These are phyloP conservation scores for Aphanocladium album DNA, from an alignment of 2,329 filamentous ascomycete species.

Conservation along the genomic window DNA sequence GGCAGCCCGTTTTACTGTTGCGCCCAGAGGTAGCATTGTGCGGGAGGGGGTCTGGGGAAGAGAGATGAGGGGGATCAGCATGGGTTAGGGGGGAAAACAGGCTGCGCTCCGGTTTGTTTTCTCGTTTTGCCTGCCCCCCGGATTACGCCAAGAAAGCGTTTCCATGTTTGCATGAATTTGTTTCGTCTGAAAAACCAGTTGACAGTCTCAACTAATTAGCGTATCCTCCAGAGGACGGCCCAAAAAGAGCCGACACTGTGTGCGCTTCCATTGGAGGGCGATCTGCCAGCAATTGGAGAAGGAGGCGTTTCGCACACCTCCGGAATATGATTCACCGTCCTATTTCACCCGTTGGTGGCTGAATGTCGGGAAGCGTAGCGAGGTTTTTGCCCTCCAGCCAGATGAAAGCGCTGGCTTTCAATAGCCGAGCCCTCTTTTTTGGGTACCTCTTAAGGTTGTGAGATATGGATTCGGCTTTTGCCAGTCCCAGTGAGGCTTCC, in stretches of 20 bases:
- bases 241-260: neutral
- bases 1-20: neutral
- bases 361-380: neutral
- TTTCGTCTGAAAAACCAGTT: neutral
- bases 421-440: slow-evolving; percentile 4
- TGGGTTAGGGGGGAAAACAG: neutral
- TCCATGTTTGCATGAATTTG: neutral
- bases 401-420: neutral
- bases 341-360: slow-evolving; percentile 7
- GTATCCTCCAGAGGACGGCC: neutral
- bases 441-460: neutral
- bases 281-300: neutral
- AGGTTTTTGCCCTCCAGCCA: too few species aligned
- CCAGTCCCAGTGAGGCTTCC: neutral
- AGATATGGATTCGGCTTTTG: slow-evolving; percentile 8
- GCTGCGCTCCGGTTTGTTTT: slow-evolving; percentile 3
- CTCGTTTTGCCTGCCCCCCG: neutral
- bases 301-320: neutral
- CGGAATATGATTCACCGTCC: neutral
- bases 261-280: neutral
- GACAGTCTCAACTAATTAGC: neutral
- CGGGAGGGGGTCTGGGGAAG: neutral
- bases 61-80: neutral
- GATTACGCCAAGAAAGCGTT: neutral
- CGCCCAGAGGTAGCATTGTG: slow-evolving; percentile 9